A percentile compares a stretch with the other conserved stretches of the same genome.
phyloP scores from a whole-genome alignment of 2,329 filamentous ascomycete genomes.

The Cordyceps tenuipes region DNA sequence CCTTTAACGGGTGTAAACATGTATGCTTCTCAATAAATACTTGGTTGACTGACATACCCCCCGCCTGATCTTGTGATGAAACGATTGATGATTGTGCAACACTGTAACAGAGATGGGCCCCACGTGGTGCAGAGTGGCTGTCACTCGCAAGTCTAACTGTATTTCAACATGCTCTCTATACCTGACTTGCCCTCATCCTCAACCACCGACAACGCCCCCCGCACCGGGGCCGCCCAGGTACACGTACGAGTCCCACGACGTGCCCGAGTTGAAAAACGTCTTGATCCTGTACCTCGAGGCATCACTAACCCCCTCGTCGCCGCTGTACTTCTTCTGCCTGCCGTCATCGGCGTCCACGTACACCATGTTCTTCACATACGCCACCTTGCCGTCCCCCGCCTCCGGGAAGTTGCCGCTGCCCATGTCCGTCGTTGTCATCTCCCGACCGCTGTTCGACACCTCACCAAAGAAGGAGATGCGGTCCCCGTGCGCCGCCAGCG shows the following conservation, averaged over 20 bases:
- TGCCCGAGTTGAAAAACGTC: constrained; percentile 13
- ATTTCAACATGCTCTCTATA: too few species aligned
- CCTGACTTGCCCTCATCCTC: not conserved
- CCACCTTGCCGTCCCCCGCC: constrained; percentile 12
- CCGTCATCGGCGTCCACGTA: constrained; percentile 12
- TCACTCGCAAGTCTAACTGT: too few species aligned
- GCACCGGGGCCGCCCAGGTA: constrained; percentile 17
- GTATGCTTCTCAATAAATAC: too few species aligned
- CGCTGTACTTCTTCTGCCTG: not conserved
- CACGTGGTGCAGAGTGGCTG: too few species aligned
- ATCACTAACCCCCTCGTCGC: constrained; percentile 15
- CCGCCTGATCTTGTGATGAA: not conserved
- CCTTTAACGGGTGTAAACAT: not conserved
- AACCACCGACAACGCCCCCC: constrained; percentile 15
- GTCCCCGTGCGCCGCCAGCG: constrained; percentile 12
- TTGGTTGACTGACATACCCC: not conserved
- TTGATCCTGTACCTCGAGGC: constrained; percentile 12
- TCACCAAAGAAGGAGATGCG: constrained; percentile 17
- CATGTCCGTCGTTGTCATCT: constrained; percentile 17
- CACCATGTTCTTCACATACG: constrained; percentile 15
- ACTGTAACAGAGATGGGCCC: not conserved
- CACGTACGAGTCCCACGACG: constrained; percentile 15
- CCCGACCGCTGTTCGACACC: constrained; percentile 16
- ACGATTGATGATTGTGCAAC: not conserved
- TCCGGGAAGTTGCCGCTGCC: constrained; percentile 18